Evolutionary conservation across 2,329 filamentous ascomycete genomes (phyloP).

Genomic region (Chrysoporthe deuterocubensis): DNA sequence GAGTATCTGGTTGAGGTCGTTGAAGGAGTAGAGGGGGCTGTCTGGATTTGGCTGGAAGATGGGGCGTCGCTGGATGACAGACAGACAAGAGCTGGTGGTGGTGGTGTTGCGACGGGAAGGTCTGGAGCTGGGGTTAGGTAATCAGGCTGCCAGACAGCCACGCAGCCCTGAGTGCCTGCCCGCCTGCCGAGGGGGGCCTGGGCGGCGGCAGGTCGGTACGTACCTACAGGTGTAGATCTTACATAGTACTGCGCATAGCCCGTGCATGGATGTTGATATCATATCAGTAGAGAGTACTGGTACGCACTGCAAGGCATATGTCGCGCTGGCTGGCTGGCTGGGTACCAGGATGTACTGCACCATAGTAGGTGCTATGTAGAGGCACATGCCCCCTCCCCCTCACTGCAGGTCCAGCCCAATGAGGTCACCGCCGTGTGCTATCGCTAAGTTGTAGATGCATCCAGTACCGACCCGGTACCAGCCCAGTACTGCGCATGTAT

Average conservation of each 20-base stretch:
- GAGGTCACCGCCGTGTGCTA: slow-evolving; percentile 17
- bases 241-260: neutral
- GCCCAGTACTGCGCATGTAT: too few relatives aligned
- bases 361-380: too few relatives aligned
- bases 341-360: neutral
- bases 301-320: too few relatives aligned
- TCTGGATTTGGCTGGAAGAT: neutral
- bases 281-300: neutral
- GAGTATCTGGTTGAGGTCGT: neutral
- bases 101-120: neutral
- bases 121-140: slow-evolving; percentile 23
- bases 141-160: slow-evolving; percentile 29
- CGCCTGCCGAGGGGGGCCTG: neutral
- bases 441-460: too few relatives aligned
- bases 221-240: neutral
- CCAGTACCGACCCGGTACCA: too few relatives aligned
- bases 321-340: too few relatives aligned
- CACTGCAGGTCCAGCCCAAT: slow-evolving; percentile 8
- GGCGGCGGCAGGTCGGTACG: too few relatives aligned
- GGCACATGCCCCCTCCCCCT: neutral
- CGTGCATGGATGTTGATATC: neutral
- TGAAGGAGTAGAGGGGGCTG: neutral
- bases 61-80: neutral
- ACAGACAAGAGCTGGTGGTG: neutral
- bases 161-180: slow-evolving; percentile 16